Evolutionary conservation across 2,329 filamentous ascomycete species (phyloP).

Genomic region (Tolypocladium amazonense): DNA sequence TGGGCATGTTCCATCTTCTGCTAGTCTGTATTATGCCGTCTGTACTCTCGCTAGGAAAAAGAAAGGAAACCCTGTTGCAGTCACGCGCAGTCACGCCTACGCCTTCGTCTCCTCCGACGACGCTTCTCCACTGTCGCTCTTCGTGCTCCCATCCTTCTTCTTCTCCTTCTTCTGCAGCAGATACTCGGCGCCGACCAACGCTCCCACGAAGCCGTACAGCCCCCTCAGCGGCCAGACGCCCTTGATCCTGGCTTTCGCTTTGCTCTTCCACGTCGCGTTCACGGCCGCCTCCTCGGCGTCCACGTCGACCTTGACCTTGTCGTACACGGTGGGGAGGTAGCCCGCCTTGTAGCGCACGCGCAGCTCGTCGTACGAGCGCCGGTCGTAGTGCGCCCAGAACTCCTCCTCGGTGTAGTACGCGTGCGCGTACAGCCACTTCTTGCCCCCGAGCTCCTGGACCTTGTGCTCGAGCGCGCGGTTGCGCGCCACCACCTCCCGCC

Average conservation of each 20-base stretch:
- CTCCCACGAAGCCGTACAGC: conserved; percentile 34
- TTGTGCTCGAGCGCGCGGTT: conserved; percentile 53
- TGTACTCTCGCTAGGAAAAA: background rate
- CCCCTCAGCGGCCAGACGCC: conserved; percentile 31
- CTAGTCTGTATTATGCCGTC: background rate
- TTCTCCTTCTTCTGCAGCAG: conserved; percentile 25
- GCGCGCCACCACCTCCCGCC: conserved; percentile 34
- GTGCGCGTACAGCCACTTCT: conserved; percentile 62
- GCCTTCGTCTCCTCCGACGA: background rate
- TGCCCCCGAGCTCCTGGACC: conserved; percentile 47
- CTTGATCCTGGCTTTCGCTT: conserved; percentile 13
- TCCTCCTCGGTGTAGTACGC: conserved; percentile 57
- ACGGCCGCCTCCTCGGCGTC: conserved; percentile 20
- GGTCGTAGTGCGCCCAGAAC: conserved; percentile 57
- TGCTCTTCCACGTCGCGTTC: conserved; percentile 19
- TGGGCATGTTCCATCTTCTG: background rate
- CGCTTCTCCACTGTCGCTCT: background rate
- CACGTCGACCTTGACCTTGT: conserved; percentile 50
- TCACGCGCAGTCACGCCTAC: background rate
- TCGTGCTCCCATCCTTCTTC: conserved; percentile 11
- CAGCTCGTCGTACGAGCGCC: conserved; percentile 46
- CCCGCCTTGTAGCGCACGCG: conserved; percentile 47
- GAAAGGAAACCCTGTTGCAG: background rate
- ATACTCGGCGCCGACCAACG: conserved; percentile 34
- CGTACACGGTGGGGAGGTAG: conserved; percentile 52